Evolutionary conservation across 768 basidiomycete genomes (phyloP).

Genomic region (Melanogaster broomeanus): DNA sequence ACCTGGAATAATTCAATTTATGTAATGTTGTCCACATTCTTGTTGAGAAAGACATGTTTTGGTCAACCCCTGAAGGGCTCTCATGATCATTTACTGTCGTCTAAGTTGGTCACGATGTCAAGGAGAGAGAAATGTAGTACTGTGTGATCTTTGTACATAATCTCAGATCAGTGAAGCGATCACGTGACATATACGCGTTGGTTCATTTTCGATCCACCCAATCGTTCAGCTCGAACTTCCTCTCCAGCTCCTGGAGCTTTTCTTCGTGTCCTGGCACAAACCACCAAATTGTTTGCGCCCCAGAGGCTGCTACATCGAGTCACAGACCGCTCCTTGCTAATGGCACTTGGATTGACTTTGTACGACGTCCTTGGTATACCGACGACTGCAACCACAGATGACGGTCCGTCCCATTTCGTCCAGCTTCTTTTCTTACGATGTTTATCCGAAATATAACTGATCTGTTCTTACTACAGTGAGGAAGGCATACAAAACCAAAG

Average conservation of each 20-base stretch:
- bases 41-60: too few relatives aligned
- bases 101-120: too few relatives aligned
- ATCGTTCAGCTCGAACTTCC: not conserved
- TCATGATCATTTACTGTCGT: too few relatives aligned
- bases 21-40: too few relatives aligned
- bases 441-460: not conserved
- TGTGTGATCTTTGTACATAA: too few relatives aligned
- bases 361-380: conserved; percentile 49
- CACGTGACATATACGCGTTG: conserved; percentile 11
- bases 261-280: not conserved
- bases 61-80: too few relatives aligned
- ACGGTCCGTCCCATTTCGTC: conserved; percentile 39
- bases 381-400: conserved; percentile 48
- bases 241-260: not conserved
- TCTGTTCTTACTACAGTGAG: conserved; percentile 45
- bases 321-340: conserved; percentile 8
- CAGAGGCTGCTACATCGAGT: not conserved
- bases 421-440: not conserved
- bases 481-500: conserved; percentile 66
- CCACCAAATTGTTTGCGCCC: not conserved
- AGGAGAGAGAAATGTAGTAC: too few relatives aligned
- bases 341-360: conserved; percentile 35
- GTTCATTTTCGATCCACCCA: not conserved
- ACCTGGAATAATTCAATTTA: too few relatives aligned
- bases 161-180: too few relatives aligned